These are phyloP conservation scores for Microglena sp. DNA, from an alignment of 139 green algal species.

Conservation along the genomic window DNA sequence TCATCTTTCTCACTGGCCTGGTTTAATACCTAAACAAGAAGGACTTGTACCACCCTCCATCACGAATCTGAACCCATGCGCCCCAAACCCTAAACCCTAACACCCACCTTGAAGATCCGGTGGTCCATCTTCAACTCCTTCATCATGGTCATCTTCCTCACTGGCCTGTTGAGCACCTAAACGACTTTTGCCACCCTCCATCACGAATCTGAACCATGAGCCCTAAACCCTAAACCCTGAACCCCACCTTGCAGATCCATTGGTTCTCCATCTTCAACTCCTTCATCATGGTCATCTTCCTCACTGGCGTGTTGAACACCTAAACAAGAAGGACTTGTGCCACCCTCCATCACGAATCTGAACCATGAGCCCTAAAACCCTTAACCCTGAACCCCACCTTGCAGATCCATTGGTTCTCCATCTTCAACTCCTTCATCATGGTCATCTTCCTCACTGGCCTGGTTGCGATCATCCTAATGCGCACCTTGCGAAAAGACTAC, in stretches of 20 bases:
- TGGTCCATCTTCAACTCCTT: slow-evolving; percentile 98
- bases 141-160: slow-evolving; percentile 99
- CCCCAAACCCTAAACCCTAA: slow-evolving; percentile 23
- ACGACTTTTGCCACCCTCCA: too few relatives aligned
- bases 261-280: slow-evolving; percentile 57
- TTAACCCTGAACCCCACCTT: background rate
- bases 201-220: slow-evolving; percentile 7
- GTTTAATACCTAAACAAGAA: too few relatives aligned
- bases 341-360: background rate
- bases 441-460: slow-evolving; percentile 95
- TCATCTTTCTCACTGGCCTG: slow-evolving; percentile 98
- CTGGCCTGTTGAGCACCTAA: slow-evolving; percentile 93
- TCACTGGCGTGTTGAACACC: slow-evolving; percentile 82
- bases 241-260: slow-evolving; percentile 44
- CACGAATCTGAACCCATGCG: too few relatives aligned
- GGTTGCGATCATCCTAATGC: slow-evolving; percentile 94
- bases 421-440: slow-evolving; percentile 99
- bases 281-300: slow-evolving; percentile 82
- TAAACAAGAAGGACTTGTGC: slow-evolving; percentile 91
- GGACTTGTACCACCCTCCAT: too few relatives aligned
- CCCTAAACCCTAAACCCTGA: background rate
- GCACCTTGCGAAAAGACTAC: slow-evolving; percentile 89
- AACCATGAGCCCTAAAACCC: slow-evolving; percentile 11
- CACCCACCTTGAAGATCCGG: slow-evolving; percentile 70
- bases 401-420: slow-evolving; percentile 97